Conservation (phyloP, 1,139 yeast species). For the Suhomyces maxii region DNA sequence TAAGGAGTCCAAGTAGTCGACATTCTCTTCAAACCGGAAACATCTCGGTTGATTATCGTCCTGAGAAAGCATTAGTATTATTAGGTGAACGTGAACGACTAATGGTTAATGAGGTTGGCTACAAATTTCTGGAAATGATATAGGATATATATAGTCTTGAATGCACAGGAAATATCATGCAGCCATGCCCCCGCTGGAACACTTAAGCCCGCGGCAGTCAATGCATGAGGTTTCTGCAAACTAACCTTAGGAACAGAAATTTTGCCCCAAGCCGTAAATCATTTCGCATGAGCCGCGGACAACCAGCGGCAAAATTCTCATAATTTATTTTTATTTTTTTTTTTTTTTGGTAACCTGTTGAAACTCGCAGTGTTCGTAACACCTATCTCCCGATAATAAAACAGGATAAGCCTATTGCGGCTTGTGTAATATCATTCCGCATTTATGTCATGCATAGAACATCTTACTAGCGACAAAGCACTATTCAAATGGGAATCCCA, state of each 20-base stretch:
- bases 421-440: not conserved
- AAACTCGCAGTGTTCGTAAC: not conserved
- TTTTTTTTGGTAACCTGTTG: not conserved
- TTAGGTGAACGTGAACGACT: not conserved
- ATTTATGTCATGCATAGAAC: constrained; percentile 5
- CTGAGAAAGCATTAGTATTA: constrained; percentile 1
- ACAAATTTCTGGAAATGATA: not conserved
- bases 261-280: not conserved
- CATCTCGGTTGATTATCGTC: constrained; percentile 5
- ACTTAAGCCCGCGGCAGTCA: not conserved
- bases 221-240: not conserved
- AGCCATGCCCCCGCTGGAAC: not conserved
- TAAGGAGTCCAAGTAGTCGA: constrained; percentile 32
- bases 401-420: not conserved
- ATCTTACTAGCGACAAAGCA: not conserved
- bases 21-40: constrained; percentile 27
- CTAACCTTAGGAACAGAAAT: not conserved
- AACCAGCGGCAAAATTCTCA: not conserved
- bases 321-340: too few relatives aligned
- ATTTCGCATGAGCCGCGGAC: not conserved
- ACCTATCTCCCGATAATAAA: not conserved
- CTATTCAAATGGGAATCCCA: not conserved
- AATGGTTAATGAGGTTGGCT: constrained; percentile 1
- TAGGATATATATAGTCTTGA: not conserved
- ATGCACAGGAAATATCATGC: not conserved